Evolutionary conservation across 768 basidiomycete genomes (phyloP).

Genomic region (Neoboletus subvelutipes): DNA sequence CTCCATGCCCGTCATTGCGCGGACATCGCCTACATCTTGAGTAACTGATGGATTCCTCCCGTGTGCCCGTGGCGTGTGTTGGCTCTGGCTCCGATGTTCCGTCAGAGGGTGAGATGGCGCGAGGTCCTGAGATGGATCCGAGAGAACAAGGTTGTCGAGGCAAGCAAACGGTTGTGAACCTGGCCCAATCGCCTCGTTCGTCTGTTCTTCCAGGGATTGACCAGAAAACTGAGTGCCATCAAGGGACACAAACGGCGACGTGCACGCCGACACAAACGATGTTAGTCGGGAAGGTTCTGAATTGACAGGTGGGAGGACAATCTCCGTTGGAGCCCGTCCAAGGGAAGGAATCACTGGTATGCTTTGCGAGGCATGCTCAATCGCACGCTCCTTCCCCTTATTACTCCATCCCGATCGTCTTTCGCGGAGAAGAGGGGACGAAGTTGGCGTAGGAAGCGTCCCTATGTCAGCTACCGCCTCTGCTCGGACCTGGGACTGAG

Average conservation of each 20-base stretch:
- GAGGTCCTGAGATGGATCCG: not conserved
- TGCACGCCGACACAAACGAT: constrained; percentile 5
- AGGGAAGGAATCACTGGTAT: not conserved
- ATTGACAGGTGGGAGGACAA: not conserved
- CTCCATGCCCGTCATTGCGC: not conserved
- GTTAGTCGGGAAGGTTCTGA: not conserved
- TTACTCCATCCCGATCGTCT: not conserved
- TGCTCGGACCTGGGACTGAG: not conserved
- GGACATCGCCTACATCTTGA: not conserved
- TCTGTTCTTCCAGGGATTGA: not conserved
- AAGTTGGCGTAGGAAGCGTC: constrained; percentile 25
- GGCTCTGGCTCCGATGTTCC: not conserved
- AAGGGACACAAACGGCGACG: constrained; percentile 18
- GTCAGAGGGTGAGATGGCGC: not conserved
- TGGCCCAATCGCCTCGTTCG: not conserved
- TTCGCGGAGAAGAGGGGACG: constrained; percentile 18
- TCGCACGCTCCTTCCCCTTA: constrained; percentile 7
- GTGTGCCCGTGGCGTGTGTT: not conserved
- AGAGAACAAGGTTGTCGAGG: constrained; percentile 17
- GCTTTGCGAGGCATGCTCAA: not conserved
- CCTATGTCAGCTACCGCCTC: not conserved
- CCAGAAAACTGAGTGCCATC: not conserved
- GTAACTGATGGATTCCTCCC: not conserved
- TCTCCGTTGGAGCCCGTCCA: constrained; percentile 1
- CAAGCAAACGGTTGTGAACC: constrained; percentile 14